Evolutionary conservation across 495 filamentous ascomycete species (phyloP).

Genomic region (Trichoderma erinaceum): DNA sequence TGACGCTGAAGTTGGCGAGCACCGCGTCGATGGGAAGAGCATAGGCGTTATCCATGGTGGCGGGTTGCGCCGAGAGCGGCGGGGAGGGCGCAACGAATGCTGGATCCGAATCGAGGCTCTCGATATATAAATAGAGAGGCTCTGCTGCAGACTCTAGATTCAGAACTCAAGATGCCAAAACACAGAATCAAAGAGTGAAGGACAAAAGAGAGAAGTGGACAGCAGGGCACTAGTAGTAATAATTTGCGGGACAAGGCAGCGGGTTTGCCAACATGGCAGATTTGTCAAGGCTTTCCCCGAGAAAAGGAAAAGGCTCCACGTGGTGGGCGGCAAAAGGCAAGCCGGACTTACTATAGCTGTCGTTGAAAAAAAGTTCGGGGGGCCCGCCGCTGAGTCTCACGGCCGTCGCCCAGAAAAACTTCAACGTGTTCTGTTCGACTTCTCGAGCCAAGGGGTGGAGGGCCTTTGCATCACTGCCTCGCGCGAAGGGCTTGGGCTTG

Average conservation of each 20-base stretch:
- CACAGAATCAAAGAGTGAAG: not conserved
- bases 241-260: not conserved
- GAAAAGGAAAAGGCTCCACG: not conserved
- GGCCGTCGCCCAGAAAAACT: conserved; percentile 5
- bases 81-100: not conserved
- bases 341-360: not conserved
- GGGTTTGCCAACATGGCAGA: conserved; percentile 3
- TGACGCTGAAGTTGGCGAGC: conserved; percentile 64
- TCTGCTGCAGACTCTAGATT: not conserved
- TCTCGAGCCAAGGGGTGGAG: conserved; percentile 3
- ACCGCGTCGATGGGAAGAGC: conserved; percentile 60
- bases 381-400: not conserved
- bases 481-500: conserved; percentile 4
- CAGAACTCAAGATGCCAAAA: not conserved
- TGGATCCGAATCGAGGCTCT: not conserved
- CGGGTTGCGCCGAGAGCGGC: conserved; percentile 5
- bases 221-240: not conserved
- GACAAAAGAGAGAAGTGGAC: not conserved
- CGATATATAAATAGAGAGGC: not conserved
- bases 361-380: not conserved
- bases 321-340: conserved; percentile 1
- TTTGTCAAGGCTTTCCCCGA: not conserved
- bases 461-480: conserved; percentile 8
- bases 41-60: conserved; percentile 74
- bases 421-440: conserved; percentile 8